A percentile compares a stretch with the other conserved stretches of the same genome.
phyloP scores from a whole-genome alignment of 129 eudicot species.

The Apium graveolens region DNA sequence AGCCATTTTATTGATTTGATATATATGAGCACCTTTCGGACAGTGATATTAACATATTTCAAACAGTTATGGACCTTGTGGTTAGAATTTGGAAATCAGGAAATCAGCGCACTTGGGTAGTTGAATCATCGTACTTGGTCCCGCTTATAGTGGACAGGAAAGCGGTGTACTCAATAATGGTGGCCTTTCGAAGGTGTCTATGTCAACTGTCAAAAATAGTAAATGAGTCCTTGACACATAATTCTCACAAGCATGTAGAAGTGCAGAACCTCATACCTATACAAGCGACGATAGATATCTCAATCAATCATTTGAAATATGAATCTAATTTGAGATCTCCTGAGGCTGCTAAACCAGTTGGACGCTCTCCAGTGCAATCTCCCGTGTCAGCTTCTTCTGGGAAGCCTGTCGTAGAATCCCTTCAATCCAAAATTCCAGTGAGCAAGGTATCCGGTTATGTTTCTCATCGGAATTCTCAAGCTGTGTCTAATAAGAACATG shows the following conservation, averaged over 20 bases:
- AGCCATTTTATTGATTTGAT: too few relatives aligned
- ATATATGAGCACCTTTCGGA: too few relatives aligned
- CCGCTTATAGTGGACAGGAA: slow-evolving; percentile 22
- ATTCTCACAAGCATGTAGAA: slow-evolving; percentile 29
- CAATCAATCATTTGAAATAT: slow-evolving; percentile 29
- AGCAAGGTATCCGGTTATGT: slow-evolving; percentile 33
- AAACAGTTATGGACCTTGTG: too few relatives aligned
- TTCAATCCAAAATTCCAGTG: slow-evolving; percentile 25
- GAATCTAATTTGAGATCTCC: slow-evolving; percentile 32
- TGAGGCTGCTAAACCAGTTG: slow-evolving; percentile 26
- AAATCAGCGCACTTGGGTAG: too few relatives aligned
- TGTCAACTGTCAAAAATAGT: slow-evolving; percentile 18
- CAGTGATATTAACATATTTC: too few relatives aligned
- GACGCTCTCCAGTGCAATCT: slow-evolving; percentile 50
- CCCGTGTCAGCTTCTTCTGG: slow-evolving; percentile 26
- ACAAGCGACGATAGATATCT: slow-evolving; percentile 3
- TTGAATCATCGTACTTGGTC: too few relatives aligned
- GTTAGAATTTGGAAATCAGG: too few relatives aligned
- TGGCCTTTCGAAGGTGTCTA: slow-evolving; percentile 21
- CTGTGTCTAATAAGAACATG: slow-evolving; percentile 28
- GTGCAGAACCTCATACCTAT: slow-evolving; percentile 14
- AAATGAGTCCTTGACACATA: slow-evolving; percentile 18
- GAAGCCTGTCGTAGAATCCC: slow-evolving; percentile 24
- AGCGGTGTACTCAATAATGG: slow-evolving; percentile 17
- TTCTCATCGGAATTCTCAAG: slow-evolving; percentile 36